Evolutionary conservation across 306 rosid species (phyloP), one percentile per base, ranked within the genome.

Genomic region (Citrullus amarus): DNA sequence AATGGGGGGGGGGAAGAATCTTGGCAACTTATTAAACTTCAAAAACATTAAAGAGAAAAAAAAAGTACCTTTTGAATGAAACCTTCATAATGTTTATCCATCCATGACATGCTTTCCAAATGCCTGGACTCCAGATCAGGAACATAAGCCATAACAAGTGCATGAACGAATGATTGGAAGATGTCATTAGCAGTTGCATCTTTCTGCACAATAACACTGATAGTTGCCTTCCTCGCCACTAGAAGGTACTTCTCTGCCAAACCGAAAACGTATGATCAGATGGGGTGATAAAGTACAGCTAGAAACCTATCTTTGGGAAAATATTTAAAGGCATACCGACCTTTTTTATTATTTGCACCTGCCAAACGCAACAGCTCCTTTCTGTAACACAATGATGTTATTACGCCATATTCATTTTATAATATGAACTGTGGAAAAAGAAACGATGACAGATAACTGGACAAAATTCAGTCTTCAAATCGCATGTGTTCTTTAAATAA

Each of bases 171-270:
- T 79, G 98, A 88, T 86, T 85, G 87, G 54, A 92, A 76, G 43
- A 88, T 80, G 83, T 95, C 93, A 0, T 85, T 73, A 22, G 97
- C 80, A 53, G 84, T 82, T n/a, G 98, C 91, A 79, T 95, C 93
- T 83, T 92, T 95, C 79, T 91, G 98, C 79, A 84, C 83, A 79
- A 90, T 86, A 77, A 87, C 83, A 58, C 83, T 78, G 77, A 95
- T 57, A 73, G 30, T 61, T 82, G 90, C 97, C 79, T 82, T 87
- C 85, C 84, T 85, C 84, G 91, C 92, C 85, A 95, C 87, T n/a
- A 95, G 92, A 76, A 95, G 80, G 86, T 95, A 92, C 92, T 88
- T 95, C 36, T 82, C 98, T 95, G 83, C 22, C 77, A 20, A 84
- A 71, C 61, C 68, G 82, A 58, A 76, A 36, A 67, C 16, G 58